Base-by-base conservation (phyloP, 164 flowering plant species). In the Magnolia sinica region DNA sequence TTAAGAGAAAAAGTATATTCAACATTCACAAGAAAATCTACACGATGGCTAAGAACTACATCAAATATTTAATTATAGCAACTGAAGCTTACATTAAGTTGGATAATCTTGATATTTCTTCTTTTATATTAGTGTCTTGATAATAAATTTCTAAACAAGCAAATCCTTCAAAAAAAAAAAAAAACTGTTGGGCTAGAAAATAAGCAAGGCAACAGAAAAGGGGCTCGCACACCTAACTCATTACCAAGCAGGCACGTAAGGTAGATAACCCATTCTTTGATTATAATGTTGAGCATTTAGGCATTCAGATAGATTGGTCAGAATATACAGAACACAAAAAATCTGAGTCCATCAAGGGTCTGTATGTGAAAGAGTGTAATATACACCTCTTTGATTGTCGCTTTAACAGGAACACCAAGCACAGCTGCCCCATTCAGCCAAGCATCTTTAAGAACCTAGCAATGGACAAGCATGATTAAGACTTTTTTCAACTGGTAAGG, bases 341-440 rank as follows among this genome's bases (percentile, higher is more conserved):
- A 11, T 55, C 61, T 55, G 61, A 55, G 61, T 55, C 61, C 61
- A 55, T 55, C 7, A 16, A 55, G 61, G 11, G 18, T 55, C 61
- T 55, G 61, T 11, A 55, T 11, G 61, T 55, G 61, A 55, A 55
- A 16, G 14, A 9, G 61, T 16, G 16, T 16, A 55, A 55, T 37
- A 49, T 31, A 14, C 74, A 92, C 98, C 99, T 94, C 99, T 81
- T 96, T 94, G 79, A 96, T 94, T 66, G 99, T 96, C 74, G 98
- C 99, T 85, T 96, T 94, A 59, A 83, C 92, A 76, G 99, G 99
- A 80, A 96, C 99, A 80, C 99, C 99, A 80, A 96, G 98, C 24
- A 96, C 98, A 76, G 98, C 96, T 72, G 99, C 99, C 66, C 99
- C 99, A 81, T 88, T 77, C 78, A 79, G 45, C 90, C 74, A 80